Base-by-base conservation (phyloP, 345 rosid species). In the Turritis glabra region DNA sequence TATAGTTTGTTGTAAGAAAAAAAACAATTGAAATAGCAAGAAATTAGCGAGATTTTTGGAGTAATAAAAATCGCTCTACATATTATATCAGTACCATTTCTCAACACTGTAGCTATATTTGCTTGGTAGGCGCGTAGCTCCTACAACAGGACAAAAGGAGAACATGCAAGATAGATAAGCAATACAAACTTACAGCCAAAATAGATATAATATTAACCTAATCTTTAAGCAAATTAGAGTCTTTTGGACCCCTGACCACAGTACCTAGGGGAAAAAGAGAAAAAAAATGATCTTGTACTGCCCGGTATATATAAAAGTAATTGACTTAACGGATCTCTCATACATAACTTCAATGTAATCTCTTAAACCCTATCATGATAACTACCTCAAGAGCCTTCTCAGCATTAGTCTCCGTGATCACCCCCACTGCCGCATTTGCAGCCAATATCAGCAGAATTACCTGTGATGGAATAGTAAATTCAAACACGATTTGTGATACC, bases 41-140 rank as follows among this genome's bases (percentile, higher is more conserved):
- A 18, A 48, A 5, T 25, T 14, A 19, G 54, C 11, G 8, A 32
- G 12, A n/a, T 3, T n/a, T 12, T 50, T 50, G 68, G 21, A 37
- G 41, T 61, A 8, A 56, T 11, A 56, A 9, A 47, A 47, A 57
- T 65, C 12, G 10, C 73, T 35, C 12, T 4, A 47, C 11, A 50
- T 22, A 58, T 48, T 25, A 25, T 61, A 60, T 62, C 15, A 9
- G 79, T 90, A 92, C 99, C 99, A 89, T 91, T 92, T 77, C 99
- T 90, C 62, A 89, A 79, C 63, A 95, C 94, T 43, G 96, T 95
- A 2, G 99, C 99, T 75, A 81, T 85, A 80, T 95, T 97, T 80
- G 99, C 99, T 88, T 95, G 99, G 79, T 95, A 95, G 64, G 99
- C 99, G 51, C 98, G 98, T 69, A 95, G 67, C 79, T 95, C 99